These are phyloP conservation scores for Curvularia verruculosa DNA, from an alignment of 2,329 filamentous ascomycete genomes.

Conservation along the genomic window DNA sequence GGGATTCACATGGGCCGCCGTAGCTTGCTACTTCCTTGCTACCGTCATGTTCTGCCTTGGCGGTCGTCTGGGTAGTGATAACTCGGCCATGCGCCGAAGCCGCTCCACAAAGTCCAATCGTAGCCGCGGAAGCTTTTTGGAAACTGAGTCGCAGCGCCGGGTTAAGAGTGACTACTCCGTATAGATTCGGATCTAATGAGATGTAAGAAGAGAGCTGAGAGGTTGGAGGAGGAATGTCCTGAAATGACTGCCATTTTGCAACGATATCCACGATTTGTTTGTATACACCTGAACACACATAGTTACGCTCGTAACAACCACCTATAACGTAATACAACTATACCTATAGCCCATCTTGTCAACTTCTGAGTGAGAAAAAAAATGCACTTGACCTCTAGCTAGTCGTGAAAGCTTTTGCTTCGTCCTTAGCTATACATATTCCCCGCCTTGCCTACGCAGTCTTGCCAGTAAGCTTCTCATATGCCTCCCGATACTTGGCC, in stretches of 20 bases:
- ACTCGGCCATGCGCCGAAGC: constrained; percentile 51
- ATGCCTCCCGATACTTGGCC: constrained; percentile 78
- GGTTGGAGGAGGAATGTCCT: neutral
- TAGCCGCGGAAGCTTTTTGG: constrained; percentile 60
- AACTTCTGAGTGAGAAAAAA: neutral
- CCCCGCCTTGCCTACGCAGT: neutral
- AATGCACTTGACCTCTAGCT: neutral
- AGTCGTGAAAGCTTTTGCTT: neutral
- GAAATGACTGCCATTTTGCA: constrained; percentile 1
- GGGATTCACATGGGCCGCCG: constrained; percentile 77
- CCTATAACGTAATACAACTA: constrained; percentile 2
- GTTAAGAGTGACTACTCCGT: constrained; percentile 22
- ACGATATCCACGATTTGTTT: constrained; percentile 33
- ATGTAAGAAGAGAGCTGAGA: neutral
- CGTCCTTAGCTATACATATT: neutral
- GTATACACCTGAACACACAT: constrained; percentile 8
- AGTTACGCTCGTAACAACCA: constrained; percentile 4
- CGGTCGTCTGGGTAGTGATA: constrained; percentile 57
- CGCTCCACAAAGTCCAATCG: constrained; percentile 54
- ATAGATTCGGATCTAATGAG: neutral
- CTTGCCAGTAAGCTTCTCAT: constrained; percentile 67
- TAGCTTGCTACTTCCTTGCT: constrained; percentile 69
- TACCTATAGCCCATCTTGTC: neutral
- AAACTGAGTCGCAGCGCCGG: constrained; percentile 57
- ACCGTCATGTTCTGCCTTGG: constrained; percentile 71